A percentile compares a stretch with the other conserved stretches of the same genome.
phyloP scores from a whole-genome alignment of 176 grass and related monocot species.

The Oryza meyeriana region DNA sequence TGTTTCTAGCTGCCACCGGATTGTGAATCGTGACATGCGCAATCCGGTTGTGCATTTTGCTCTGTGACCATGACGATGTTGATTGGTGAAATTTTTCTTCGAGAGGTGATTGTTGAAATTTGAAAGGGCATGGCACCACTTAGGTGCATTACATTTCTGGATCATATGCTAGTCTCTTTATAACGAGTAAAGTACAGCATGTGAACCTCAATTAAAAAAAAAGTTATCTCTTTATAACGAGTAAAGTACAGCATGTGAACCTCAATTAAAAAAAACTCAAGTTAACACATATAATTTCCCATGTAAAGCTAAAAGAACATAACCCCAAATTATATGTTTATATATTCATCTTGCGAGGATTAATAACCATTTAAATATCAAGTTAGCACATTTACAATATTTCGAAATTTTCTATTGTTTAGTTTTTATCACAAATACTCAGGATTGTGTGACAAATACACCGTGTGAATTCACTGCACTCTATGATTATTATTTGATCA shows the following conservation, averaged over 20 bases:
- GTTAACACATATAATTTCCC: neutral
- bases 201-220: too few species aligned
- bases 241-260: too few species aligned
- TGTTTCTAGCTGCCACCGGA: neutral
- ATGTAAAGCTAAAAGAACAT: neutral
- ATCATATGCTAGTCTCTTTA: neutral
- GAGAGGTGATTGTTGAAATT: neutral
- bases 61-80: neutral
- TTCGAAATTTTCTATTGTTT: neutral
- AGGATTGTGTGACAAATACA: neutral
- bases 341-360: neutral
- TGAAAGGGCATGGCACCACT: neutral
- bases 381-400: neutral
- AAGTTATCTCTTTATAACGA: too few species aligned
- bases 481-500: conserved; percentile 1
- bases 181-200: too few species aligned
- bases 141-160: too few species aligned
- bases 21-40: neutral
- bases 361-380: neutral
- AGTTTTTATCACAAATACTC: neutral
- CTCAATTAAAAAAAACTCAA: too few species aligned
- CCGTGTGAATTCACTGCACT: neutral
- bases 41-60: neutral
- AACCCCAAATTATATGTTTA: neutral
- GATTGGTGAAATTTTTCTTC: neutral